phyloP scores from a whole-genome alignment of 1,284 basidiomycete species.

The Tilletia caries region DNA sequence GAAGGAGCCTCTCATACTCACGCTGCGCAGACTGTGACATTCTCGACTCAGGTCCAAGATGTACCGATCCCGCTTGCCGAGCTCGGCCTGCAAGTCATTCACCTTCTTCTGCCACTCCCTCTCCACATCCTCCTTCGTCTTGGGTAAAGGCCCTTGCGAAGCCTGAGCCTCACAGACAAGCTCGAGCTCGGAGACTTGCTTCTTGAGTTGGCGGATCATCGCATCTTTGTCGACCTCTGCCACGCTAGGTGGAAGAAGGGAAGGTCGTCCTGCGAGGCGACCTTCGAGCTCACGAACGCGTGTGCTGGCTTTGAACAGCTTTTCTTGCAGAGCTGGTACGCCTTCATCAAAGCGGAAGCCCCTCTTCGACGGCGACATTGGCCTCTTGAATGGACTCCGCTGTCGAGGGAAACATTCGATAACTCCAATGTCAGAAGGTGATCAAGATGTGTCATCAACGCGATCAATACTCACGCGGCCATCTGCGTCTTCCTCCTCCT shows the following conservation, averaged over 20 bases:
- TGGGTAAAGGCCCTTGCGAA: slow-evolving; percentile 27
- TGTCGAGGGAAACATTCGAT: background rate
- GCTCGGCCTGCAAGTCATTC: slow-evolving; percentile 17
- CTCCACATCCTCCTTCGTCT: slow-evolving; percentile 46
- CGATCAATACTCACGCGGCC: background rate
- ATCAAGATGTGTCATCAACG: background rate
- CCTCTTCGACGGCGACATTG: slow-evolving; percentile 36
- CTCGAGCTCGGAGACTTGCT: slow-evolving; percentile 41
- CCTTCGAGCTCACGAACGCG: slow-evolving; percentile 29
- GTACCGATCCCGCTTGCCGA: slow-evolving; percentile 35
- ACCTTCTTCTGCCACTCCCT: slow-evolving; percentile 27
- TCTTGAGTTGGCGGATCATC: slow-evolving; percentile 29
- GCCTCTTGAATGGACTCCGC: slow-evolving; percentile 19
- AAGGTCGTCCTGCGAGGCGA: slow-evolving; percentile 31
- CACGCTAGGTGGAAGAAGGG: slow-evolving; percentile 20
- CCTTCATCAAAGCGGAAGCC: slow-evolving; percentile 33
- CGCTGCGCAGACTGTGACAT: slow-evolving; percentile 13
- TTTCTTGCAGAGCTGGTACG: slow-evolving; percentile 42
- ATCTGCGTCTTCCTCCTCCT: background rate
- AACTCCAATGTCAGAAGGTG: background rate
- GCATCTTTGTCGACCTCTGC: slow-evolving; percentile 21
- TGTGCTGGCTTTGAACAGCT: slow-evolving; percentile 39
- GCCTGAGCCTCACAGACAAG: slow-evolving; percentile 43
- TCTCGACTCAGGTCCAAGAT: slow-evolving; percentile 31
- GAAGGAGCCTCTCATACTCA: too few species aligned